Evolutionary conservation across 331 rosid species (phyloP), one percentile per base, ranked within the genome.

Genomic region (Acacia pycnantha): DNA sequence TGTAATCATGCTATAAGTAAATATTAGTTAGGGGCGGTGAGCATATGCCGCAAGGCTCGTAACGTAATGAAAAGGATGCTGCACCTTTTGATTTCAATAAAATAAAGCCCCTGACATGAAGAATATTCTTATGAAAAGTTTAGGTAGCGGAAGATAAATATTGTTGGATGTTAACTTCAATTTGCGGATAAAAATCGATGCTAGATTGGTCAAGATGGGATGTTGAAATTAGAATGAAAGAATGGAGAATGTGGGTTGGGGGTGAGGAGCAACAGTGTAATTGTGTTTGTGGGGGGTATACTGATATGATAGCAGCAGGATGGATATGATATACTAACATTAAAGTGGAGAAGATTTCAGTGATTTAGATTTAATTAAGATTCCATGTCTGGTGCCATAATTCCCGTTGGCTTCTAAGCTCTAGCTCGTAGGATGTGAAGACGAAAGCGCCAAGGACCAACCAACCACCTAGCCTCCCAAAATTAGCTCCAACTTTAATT

Each of bases 361-460:
- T 43, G 70, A 22, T 27, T 64, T 31, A 29, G 70, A 64, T 64
- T 64, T 64, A 64, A 27, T 64, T 3, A 19, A 54, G 66, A 68
- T 81, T 67, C 88, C 91, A 73, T 54, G 79, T 82, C 86, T 69
- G 75, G 77, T 84, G 93, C 86, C 93, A 81, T 81, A 81, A 86
- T 82, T 88, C 68, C 91, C 89, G 93, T 82, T 75, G 47, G 59
- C 72, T 79, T 76, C 61, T 8, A 74, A 77, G 59, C 29, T 76
- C 53, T 14, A 74, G 74, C 68, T 35, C 84, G 29, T 56, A 31
- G 80, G 51, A 54, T 51, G 71, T 9, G 70, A 54, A 68, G 37
- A 62, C 40, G 18, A 26, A 62, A 13, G 58, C 16, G 79, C 53
- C 83, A 82, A 27, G 77, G 22, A 1, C 59, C 54, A 50, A 50